Conservation (phyloP, 495 filamentous ascomycete genomes). For the Penicillium taxi region DNA sequence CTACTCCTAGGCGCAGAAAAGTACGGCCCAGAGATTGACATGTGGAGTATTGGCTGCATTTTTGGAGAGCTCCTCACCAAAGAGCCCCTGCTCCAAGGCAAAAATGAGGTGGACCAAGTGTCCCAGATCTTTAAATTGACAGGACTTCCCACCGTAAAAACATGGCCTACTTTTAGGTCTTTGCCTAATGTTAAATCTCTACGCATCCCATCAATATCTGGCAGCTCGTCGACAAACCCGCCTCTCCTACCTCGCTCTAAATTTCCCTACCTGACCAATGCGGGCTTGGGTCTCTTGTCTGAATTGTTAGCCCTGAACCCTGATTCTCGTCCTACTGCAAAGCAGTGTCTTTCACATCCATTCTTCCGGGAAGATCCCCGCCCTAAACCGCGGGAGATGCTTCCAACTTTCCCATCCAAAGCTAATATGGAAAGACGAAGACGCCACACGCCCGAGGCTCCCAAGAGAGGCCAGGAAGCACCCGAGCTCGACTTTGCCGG, state of each 20-base stretch:
- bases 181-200: constrained; percentile 84
- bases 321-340: constrained; percentile 56
- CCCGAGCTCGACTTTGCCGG: constrained; percentile 59
- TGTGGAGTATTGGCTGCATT: constrained; percentile 96
- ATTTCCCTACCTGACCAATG: constrained; percentile 74
- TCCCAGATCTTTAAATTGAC: constrained; percentile 81
- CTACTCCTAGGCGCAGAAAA: constrained; percentile 72
- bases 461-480: constrained; percentile 63
- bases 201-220: constrained; percentile 54
- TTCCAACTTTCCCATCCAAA: constrained; percentile 89
- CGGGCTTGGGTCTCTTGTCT: constrained; percentile 62
- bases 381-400: constrained; percentile 78
- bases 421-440: constrained; percentile 84
- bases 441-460: constrained; percentile 74
- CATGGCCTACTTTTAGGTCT: constrained; percentile 80
- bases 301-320: constrained; percentile 71
- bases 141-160: constrained; percentile 77
- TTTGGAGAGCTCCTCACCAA: constrained; percentile 86
- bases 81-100: constrained; percentile 79
- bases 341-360: constrained; percentile 62
- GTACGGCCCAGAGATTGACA: constrained; percentile 75
- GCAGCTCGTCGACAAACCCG: constrained; percentile 11
- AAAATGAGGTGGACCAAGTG: constrained; percentile 87
- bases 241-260: constrained; percentile 50
- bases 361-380: constrained; percentile 89